phyloP scores from a whole-genome alignment of 805 yeast species.

The Kazachstania bromeliacearum region DNA sequence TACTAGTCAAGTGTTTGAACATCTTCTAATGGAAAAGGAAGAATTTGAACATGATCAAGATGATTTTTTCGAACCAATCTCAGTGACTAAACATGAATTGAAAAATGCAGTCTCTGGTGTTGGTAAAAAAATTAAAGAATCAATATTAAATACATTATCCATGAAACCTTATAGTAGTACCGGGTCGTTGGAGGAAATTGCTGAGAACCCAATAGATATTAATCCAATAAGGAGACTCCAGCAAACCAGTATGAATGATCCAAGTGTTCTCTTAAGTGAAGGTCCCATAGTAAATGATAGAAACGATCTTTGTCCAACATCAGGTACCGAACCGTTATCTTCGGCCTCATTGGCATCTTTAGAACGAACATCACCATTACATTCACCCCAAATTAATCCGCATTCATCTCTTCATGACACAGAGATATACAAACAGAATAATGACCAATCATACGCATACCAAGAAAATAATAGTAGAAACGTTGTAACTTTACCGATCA shows the following conservation, averaged over 20 bases:
- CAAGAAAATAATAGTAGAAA: conserved; percentile 24
- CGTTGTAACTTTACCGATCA: conserved; percentile 56
- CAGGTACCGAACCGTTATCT: conserved; percentile 42
- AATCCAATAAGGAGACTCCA: background rate
- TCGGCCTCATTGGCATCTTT: conserved; percentile 36
- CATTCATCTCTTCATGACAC: conserved; percentile 4
- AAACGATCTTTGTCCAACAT: conserved; percentile 6
- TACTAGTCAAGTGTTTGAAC: conserved; percentile 12
- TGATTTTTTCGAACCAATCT: conserved; percentile 36
- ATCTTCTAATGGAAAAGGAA: conserved; percentile 13
- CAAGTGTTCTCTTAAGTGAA: conserved; percentile 18
- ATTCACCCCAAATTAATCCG: background rate
- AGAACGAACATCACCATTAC: conserved; percentile 1
- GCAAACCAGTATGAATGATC: conserved; percentile 6
- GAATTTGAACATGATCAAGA: conserved; percentile 22
- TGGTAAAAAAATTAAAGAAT: conserved; percentile 49
- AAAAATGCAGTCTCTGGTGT: conserved; percentile 76
- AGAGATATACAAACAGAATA: conserved; percentile 1
- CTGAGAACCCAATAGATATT: background rate
- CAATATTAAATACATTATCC: conserved; percentile 11
- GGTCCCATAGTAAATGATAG: conserved; percentile 15
- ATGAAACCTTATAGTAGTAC: conserved; percentile 3
- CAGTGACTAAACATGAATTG: conserved; percentile 58
- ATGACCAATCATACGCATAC: conserved; percentile 1
- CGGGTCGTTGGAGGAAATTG: background rate